Percentiles rank a stretch among this genome's conserved stretches.
phyloP scores from a whole-genome alignment of 2,329 filamentous ascomycete species.

The Cercospora zeae-maydis region DNA sequence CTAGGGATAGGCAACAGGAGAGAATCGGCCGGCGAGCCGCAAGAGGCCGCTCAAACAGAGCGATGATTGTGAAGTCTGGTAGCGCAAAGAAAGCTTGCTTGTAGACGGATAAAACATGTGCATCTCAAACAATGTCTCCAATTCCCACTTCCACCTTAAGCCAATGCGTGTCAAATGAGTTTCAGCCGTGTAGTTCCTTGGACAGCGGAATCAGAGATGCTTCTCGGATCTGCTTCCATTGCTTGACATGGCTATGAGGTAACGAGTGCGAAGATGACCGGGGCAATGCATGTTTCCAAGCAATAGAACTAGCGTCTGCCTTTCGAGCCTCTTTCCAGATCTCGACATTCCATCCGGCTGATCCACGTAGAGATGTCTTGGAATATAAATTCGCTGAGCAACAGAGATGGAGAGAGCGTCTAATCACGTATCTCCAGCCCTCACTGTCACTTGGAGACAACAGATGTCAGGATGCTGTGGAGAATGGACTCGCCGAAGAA shows the following conservation, averaged over 20 bases:
- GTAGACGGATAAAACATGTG: not conserved
- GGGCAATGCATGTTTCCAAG: not conserved
- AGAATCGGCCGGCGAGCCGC: not conserved
- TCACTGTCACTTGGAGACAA: not conserved
- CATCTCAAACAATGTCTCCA: not conserved
- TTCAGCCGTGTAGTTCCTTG: no score
- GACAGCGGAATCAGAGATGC: not conserved
- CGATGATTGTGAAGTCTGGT: not conserved
- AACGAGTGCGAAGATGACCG: not conserved
- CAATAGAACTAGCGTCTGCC: not conserved
- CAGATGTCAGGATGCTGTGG: not conserved
- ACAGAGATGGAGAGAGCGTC: not conserved
- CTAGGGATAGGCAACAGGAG: not conserved
- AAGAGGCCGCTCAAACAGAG: not conserved
- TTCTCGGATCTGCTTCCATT: not conserved
- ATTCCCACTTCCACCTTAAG: not conserved
- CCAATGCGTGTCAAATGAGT: not conserved
- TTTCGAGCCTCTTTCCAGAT: not conserved
- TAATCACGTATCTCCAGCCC: not conserved
- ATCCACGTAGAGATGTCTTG: not conserved
- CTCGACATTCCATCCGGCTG: not conserved
- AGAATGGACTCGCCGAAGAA: not conserved
- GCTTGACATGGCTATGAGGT: not conserved
- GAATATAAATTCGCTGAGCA: not conserved
- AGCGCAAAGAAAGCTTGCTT: not conserved